phyloP scores from a whole-genome alignment of 768 basidiomycete genomes.

The Mycena belliarum region DNA sequence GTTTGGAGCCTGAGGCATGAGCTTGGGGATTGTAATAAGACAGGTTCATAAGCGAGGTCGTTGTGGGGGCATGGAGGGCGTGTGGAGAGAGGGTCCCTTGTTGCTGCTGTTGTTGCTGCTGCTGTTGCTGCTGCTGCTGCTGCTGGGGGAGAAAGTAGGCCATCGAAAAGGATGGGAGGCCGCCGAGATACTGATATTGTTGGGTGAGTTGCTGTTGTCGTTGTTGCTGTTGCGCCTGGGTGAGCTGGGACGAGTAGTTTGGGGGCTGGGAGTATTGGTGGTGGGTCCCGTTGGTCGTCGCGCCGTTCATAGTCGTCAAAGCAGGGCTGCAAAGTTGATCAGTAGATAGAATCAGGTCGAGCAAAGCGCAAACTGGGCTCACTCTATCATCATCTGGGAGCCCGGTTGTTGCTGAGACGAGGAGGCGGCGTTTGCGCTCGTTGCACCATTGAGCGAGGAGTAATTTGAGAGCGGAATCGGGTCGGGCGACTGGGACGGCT shows the following conservation, averaged over 20 bases:
- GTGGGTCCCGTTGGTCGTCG: slow-evolving; percentile 41
- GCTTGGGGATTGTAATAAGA: slow-evolving; percentile 23
- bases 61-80: slow-evolving; percentile 60
- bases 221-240: slow-evolving; percentile 36
- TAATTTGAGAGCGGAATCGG: slow-evolving; percentile 23
- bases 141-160: slow-evolving; percentile 15
- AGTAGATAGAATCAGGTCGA: too few species aligned
- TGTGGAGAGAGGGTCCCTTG: slow-evolving; percentile 73
- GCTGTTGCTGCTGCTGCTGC: slow-evolving; percentile 30
- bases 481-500: slow-evolving; percentile 25
- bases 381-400: slow-evolving; percentile 70
- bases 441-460: slow-evolving; percentile 25
- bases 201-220: slow-evolving; percentile 31
- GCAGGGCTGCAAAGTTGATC: slow-evolving; percentile 45
- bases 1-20: slow-evolving; percentile 24
- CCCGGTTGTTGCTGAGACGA: slow-evolving; percentile 25
- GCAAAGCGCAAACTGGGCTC: slow-evolving; percentile 30
- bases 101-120: slow-evolving; percentile 37
- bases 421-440: slow-evolving; percentile 27
- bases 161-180: slow-evolving; percentile 6
- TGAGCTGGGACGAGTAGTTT: slow-evolving; percentile 37
- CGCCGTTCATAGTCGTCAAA: slow-evolving; percentile 57
- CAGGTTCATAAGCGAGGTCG: slow-evolving; percentile 40
- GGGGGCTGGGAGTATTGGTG: slow-evolving; percentile 38
- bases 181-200: slow-evolving; percentile 1